A percentile compares a stretch with the other conserved stretches of the same genome.
phyloP scores from a whole-genome alignment of 805 yeast genomes.

The Kregervanrija pseudodelftensis region DNA sequence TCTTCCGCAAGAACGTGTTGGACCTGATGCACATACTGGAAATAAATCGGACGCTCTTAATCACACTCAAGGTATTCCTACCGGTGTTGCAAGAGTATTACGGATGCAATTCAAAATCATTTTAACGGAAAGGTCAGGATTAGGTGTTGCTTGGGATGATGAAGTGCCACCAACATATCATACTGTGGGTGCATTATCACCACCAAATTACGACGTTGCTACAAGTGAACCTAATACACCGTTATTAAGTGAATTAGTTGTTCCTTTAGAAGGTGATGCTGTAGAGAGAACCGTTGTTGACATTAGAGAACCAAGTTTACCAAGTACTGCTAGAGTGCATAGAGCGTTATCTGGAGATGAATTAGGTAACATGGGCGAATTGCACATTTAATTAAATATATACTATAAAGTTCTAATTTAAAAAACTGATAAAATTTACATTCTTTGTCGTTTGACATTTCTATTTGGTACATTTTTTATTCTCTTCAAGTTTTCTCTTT shows the following conservation, averaged over 20 bases:
- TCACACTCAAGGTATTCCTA: constrained; percentile 57
- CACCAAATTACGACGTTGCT: constrained; percentile 64
- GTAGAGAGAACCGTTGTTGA: constrained; percentile 1
- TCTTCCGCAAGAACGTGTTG: constrained; percentile 23
- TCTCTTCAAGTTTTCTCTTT: not conserved
- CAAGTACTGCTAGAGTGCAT: not conserved
- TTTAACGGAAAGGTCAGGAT: constrained; percentile 84
- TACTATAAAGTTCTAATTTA: not conserved
- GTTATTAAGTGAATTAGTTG: constrained; percentile 14
- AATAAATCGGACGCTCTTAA: constrained; percentile 22
- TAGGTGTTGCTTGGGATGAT: constrained; percentile 98
- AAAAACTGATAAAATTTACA: not conserved
- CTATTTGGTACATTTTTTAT: not conserved
- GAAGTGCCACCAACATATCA: constrained; percentile 97
- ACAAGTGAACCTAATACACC: constrained; percentile 15
- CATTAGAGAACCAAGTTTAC: constrained; percentile 10
- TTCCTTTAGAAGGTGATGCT: constrained; percentile 14
- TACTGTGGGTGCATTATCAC: constrained; percentile 74
- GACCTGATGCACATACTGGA: constrained; percentile 25
- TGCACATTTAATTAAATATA: too few relatives aligned
- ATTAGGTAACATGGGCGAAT: too few relatives aligned
- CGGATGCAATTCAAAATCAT: constrained; percentile 89
- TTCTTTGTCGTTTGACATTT: constrained; percentile 2
- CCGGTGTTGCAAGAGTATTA: constrained; percentile 91
- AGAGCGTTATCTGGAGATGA: too few relatives aligned